Evolutionary conservation across 805 yeast genomes (phyloP).

Genomic region (Saccharomycopsis malanga): DNA sequence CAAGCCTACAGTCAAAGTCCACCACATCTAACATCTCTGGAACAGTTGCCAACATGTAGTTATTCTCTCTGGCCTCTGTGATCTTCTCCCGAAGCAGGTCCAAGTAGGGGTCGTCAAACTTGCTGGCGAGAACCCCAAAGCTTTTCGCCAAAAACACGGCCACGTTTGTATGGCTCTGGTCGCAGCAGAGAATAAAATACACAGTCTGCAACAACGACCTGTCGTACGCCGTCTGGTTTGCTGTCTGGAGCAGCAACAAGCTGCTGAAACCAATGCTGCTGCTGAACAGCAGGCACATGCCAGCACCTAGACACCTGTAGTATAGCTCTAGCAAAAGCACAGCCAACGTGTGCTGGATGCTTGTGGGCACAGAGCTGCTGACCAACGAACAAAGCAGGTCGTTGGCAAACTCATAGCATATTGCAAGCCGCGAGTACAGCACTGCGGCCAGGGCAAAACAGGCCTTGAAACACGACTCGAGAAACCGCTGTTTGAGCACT

Average conservation of each 20-base stretch:
- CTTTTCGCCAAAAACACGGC: neutral
- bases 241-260: neutral
- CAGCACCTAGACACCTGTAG: neutral
- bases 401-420: conserved; percentile 11
- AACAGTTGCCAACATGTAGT: neutral
- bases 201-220: neutral
- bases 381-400: conserved; percentile 1
- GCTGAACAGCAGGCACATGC: conserved; percentile 1
- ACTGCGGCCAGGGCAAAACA: conserved; percentile 1
- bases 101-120: neutral
- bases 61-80: neutral
- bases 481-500: neutral
- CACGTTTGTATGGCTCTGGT: neutral
- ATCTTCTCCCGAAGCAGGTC: neutral
- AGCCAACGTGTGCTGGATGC: conserved; percentile 8
- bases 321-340: conserved; percentile 4
- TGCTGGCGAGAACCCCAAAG: too few species aligned
- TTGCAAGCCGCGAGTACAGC: neutral
- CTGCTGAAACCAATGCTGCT: conserved; percentile 1
- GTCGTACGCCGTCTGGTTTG: neutral
- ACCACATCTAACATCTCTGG: neutral
- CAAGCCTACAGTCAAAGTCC: neutral
- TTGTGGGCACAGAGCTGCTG: neutral
- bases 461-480: neutral
- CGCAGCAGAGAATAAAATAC: neutral